phyloP scores from a whole-genome alignment of 306 rosid genomes.

The Hippophae gyantsensis region DNA sequence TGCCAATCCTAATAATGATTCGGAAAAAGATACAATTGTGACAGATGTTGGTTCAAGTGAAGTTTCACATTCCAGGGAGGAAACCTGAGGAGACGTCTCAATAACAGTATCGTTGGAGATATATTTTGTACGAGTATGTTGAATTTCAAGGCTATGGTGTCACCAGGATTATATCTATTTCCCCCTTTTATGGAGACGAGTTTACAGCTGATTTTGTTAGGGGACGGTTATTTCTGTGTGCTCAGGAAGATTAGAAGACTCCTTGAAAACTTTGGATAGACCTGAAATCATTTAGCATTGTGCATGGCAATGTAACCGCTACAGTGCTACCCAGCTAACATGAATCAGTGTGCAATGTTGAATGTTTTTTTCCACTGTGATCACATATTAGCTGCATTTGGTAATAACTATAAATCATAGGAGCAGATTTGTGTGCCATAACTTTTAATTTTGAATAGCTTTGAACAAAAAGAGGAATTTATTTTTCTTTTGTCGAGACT shows the following conservation, averaged over 20 bases:
- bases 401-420: no score
- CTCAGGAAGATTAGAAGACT: constrained; percentile 6
- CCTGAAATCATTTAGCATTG: background rate
- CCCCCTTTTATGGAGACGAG: no score
- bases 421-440: no score
- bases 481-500: no score
- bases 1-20: constrained; percentile 28
- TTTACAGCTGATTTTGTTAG: background rate
- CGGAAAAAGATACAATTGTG: constrained; percentile 18
- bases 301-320: no score
- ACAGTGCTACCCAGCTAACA: no score
- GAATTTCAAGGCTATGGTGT: constrained; percentile 9
- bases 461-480: no score
- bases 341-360: no score
- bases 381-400: no score
- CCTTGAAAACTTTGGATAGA: constrained; percentile 10
- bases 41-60: constrained; percentile 27
- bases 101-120: constrained; percentile 1
- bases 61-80: constrained; percentile 32
- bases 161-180: constrained; percentile 10
- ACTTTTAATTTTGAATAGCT: no score
- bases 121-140: constrained; percentile 19
- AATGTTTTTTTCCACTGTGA: no score
- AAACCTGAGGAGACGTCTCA: constrained; percentile 35
- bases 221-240: background rate